Base-by-base conservation (phyloP, 306 rosid species). In the Gastrolobium villosum region DNA sequence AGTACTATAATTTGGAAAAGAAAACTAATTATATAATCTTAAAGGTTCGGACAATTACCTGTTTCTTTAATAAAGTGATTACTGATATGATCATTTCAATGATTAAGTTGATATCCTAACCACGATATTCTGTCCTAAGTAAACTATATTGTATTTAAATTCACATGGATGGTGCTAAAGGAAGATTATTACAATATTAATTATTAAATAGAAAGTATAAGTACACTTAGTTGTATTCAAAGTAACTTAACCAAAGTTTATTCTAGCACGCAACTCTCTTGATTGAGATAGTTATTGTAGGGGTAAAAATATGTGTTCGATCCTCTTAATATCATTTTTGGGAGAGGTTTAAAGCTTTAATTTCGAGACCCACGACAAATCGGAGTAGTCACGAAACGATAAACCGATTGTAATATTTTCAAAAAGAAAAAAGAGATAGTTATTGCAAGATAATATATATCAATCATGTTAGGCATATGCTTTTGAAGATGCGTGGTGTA, bases 401-500 rank as follows among this genome's bases (percentile, higher is more conserved):
- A 1, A 20, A 20, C 26, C 26, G 1, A 20, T 20, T 20, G 26
- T 20, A 20, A 20, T 20, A 20, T 20, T 1, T 20, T 20, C 26
- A 20, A 20, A 20, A 20, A 20, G n/a, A n/a, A 20, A 20, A 20
- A 20, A 20, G 8, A 60, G 41, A 67, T 67, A 50, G 26, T 65
- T 45, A 36, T 65, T 7, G 26, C 3, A 61, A 68, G 3, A 20
- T 20, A 70, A 61, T 1, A 9, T 20, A 32, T 20, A 45, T 63
- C 46, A 54, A 56, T 35, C 31, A 63, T 7, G 84, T 79, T 83
- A 79, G 91, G 89, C 82, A 81, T 66, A 76, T 70, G 52, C 87
- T 79, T 79, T 79, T 76, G 84, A 88, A 79, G 77, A 81, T 82
- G 72, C 75, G 79, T 83, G 86, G 54, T 49, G 82, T 74, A 72